A percentile compares a stretch with the other conserved stretches of the same genome.
These are phyloP conservation scores for Epichloe glyceriae DNA, from an alignment of 2,329 filamentous ascomycete genomes.

Conservation along the genomic window DNA sequence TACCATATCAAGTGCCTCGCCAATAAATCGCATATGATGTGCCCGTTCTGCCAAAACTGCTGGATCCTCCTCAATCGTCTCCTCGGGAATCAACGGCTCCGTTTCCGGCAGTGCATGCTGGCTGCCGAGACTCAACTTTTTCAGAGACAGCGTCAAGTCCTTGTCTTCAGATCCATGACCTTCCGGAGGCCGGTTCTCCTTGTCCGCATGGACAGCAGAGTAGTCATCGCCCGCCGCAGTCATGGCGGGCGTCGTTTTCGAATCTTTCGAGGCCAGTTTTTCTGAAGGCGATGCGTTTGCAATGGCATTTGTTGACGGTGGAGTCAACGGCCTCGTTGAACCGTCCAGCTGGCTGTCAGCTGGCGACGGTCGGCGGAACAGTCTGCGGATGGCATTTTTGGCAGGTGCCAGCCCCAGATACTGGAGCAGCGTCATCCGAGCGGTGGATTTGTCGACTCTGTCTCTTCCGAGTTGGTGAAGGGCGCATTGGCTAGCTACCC, in stretches of 20 bases:
- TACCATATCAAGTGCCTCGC: slow-evolving; percentile 79
- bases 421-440: slow-evolving; percentile 16
- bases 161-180: background rate
- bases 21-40: slow-evolving; percentile 51
- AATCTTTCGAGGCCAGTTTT: slow-evolving; percentile 2
- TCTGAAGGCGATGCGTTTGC: slow-evolving; percentile 2
- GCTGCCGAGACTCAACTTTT: slow-evolving; percentile 10
- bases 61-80: slow-evolving; percentile 12
- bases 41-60: slow-evolving; percentile 19
- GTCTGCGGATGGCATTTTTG: slow-evolving; percentile 18
- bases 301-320: slow-evolving; percentile 5
- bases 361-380: slow-evolving; percentile 17
- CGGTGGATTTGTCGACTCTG: background rate
- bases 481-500: no score
- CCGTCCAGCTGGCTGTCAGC: slow-evolving; percentile 9
- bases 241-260: background rate
- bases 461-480: background rate
- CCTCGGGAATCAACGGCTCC: background rate
- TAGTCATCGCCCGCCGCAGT: slow-evolving; percentile 7
- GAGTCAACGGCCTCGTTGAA: background rate
- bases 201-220: slow-evolving; percentile 8
- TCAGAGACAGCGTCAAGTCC: slow-evolving; percentile 8
- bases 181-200: slow-evolving; percentile 19
- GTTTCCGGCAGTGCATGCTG: background rate
- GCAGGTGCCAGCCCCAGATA: slow-evolving; percentile 18